Percentiles rank a stretch among this genome's conserved stretches.
Conservation (phyloP, 2,329 filamentous ascomycete species). For the Botrytis fabae region DNA sequence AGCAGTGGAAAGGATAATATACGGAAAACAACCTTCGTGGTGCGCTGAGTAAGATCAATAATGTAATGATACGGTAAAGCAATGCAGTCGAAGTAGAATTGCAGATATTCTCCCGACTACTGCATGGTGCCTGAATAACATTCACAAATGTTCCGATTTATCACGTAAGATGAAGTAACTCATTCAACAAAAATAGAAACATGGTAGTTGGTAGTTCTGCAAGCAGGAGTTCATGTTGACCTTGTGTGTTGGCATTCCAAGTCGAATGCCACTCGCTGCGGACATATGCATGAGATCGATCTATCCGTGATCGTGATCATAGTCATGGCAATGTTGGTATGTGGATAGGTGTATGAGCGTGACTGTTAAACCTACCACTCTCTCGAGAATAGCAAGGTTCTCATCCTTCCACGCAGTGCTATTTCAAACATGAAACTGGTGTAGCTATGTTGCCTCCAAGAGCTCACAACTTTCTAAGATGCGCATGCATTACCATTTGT, state of each 20-base stretch:
- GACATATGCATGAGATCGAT: slow-evolving; percentile 23
- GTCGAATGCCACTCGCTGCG: slow-evolving; percentile 2
- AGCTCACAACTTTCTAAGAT: not conserved
- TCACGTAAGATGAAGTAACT: slow-evolving; percentile 23
- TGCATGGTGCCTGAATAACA: slow-evolving; percentile 22
- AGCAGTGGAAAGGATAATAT: not conserved
- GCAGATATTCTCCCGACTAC: slow-evolving; percentile 7
- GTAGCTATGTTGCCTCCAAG: not conserved
- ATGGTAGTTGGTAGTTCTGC: slow-evolving; percentile 13
- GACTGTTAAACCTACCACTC: not conserved
- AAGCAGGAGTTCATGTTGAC: slow-evolving; percentile 16
- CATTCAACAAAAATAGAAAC: slow-evolving; percentile 23
- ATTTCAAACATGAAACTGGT: slow-evolving; percentile 13
- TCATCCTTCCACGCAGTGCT: not conserved
- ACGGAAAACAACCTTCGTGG: not conserved
- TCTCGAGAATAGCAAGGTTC: slow-evolving; percentile 8
- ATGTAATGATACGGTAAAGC: slow-evolving; percentile 5
- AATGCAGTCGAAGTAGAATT: not conserved
- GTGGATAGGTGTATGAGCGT: not conserved
- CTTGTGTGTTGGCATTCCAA: slow-evolving; percentile 10
- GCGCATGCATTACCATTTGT: not conserved
- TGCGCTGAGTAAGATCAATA: slow-evolving; percentile 23
- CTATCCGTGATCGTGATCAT: slow-evolving; percentile 15
- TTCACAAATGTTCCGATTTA: slow-evolving; percentile 9
- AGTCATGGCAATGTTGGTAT: slow-evolving; percentile 7